Evolutionary conservation across 495 filamentous ascomycete genomes (phyloP).

Genomic region (Physcia stellaris): DNA sequence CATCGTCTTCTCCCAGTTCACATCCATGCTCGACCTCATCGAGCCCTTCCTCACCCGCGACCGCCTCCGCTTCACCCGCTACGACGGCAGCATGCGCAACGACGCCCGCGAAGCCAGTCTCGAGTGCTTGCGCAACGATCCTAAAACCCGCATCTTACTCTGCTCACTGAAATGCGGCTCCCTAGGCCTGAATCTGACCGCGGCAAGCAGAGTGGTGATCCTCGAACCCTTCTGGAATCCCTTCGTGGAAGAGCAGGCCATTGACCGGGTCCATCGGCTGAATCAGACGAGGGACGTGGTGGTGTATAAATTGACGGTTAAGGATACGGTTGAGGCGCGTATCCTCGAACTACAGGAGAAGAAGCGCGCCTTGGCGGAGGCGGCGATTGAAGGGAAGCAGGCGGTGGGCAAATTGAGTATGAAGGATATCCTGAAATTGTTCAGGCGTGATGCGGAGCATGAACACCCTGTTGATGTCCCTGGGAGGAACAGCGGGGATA

Average conservation of each 20-base stretch:
- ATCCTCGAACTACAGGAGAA: constrained; percentile 87
- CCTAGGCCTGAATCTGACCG: constrained; percentile 85
- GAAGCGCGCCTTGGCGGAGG: constrained; percentile 75
- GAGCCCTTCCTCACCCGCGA: constrained; percentile 74
- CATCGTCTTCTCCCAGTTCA: constrained; percentile 97
- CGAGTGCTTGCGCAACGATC: constrained; percentile 57
- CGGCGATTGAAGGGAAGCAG: constrained; percentile 70
- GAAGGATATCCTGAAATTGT: constrained; percentile 85
- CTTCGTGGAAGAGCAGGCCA: constrained; percentile 97
- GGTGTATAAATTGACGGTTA: constrained; percentile 85
- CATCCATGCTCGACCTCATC: constrained; percentile 91
- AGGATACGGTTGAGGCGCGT: constrained; percentile 74
- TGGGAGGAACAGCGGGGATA: too few species aligned
- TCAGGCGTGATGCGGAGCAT: constrained; percentile 59
- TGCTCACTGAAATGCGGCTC: constrained; percentile 90
- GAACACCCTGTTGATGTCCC: constrained; percentile 5
- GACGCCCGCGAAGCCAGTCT: constrained; percentile 82
- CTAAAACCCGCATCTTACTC: constrained; percentile 61
- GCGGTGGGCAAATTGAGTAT: constrained; percentile 67
- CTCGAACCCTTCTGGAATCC: constrained; percentile 98
- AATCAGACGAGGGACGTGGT: constrained; percentile 89
- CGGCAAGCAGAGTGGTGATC: constrained; percentile 84
- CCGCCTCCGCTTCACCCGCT: constrained; percentile 66
- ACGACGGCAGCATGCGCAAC: constrained; percentile 93
- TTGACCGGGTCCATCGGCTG: constrained; percentile 91